Evolutionary conservation across 1,284 basidiomycete genomes (phyloP), one percentile per base, ranked within the genome.

Genomic region (Irpex lacteus): DNA sequence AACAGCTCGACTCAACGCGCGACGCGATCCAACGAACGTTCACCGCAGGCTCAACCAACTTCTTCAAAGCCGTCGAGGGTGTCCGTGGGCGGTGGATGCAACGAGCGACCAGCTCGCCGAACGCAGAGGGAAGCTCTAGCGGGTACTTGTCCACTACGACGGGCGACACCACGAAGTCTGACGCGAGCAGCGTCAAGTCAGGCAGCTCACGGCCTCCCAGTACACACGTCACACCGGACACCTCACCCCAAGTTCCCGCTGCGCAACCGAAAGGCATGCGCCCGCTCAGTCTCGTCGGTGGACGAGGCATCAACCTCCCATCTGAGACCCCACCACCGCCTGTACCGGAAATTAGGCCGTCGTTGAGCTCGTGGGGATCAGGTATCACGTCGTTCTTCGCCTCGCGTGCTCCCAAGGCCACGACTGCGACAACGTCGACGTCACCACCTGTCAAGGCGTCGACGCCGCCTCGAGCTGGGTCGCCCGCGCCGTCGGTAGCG

Each of bases 31-130:
- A 88, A 13, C 84, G 88, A 34, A 94, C 93, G 0, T 71, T 95
- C 54, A 85, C 84, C 0, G 83, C 83, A 2, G 91, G 94, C 6
- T 92, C 92, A 0, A 84, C 90, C n/a, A 89, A 85, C 65, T 88
- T 98, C 69, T 90, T 96, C 78, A 93, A 90, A 67, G 94, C 94
- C 0, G 88, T 96, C 19, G 93, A 94, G 71, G 93, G 93, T 37
- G 90, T 96, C 15, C 82, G 88, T n/a, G 91, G 81, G 40, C 80
- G 90, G 53, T 92, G 90, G 88, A 78, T 84, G 38, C 81, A 82
- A 64, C 81, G 87, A 21, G 74, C 78, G 37, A 69, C 77, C 5
- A 77, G 75, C 58, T 76, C 80, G 4, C 70, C 75, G 2, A 71
- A 74, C 38, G 66, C 68, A 38, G 34, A 67, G 21, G 54, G 66